A percentile compares a stretch with the other conserved stretches of the same genome.
phyloP scores from a whole-genome alignment of 495 filamentous ascomycete species.

The Aspergillus haitiensis region DNA sequence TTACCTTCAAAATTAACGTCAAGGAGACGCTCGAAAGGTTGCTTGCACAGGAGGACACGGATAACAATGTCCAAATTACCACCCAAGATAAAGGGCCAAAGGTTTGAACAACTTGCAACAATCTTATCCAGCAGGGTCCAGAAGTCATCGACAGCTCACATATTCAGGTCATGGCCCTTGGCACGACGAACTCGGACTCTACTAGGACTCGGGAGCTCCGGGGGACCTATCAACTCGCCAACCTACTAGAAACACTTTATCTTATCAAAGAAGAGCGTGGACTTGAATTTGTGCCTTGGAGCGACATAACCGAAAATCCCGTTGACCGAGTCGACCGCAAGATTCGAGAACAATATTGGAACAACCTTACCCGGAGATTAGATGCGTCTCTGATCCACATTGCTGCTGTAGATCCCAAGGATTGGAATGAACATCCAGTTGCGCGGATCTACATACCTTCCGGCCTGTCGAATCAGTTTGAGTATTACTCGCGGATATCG shows the following conservation, averaged over 20 bases:
- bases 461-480: slow-evolving; percentile 1
- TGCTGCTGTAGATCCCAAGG: slow-evolving; percentile 4
- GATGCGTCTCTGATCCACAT: slow-evolving; percentile 3
- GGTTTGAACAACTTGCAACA: not conserved
- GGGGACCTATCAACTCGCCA: slow-evolving; percentile 5
- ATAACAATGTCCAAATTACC: slow-evolving; percentile 4
- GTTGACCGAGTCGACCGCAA: slow-evolving; percentile 4
- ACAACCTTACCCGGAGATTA: slow-evolving; percentile 1
- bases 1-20: slow-evolving; percentile 8
- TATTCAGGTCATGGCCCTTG: slow-evolving; percentile 5
- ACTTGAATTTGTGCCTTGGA: slow-evolving; percentile 3
- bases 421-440: not conserved
- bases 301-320: slow-evolving; percentile 5
- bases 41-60: slow-evolving; percentile 5
- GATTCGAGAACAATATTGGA: slow-evolving; percentile 7
- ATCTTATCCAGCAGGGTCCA: no score
- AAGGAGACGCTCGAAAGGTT: slow-evolving; percentile 4
- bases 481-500: slow-evolving; percentile 1
- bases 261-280: slow-evolving; percentile 1
- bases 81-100: slow-evolving; percentile 2
- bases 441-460: slow-evolving; percentile 4
- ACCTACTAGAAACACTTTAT: slow-evolving; percentile 2
- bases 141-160: not conserved
- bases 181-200: slow-evolving; percentile 2
- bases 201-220: not conserved